Base-by-base conservation (phyloP, 306 rosid genomes). In the Rubus parviflorus region DNA sequence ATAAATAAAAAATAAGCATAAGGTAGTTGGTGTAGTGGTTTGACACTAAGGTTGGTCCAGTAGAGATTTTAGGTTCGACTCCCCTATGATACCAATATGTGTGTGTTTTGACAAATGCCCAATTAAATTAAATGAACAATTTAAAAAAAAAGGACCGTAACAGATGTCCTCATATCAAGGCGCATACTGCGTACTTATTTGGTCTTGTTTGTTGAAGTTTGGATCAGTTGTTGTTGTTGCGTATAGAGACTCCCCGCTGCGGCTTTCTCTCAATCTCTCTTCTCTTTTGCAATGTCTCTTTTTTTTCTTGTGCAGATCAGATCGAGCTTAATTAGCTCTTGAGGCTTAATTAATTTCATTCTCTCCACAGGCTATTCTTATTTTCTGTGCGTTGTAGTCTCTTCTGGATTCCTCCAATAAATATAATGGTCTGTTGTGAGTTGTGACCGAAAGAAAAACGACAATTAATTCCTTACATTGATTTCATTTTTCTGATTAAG, bases 101-200 rank as follows among this genome's bases (percentile, higher is more conserved):
- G n/a, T n/a, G n/a, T n/a, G n/a, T n/a, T n/a, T n/a, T n/a, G n/a
- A n/a, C n/a, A n/a, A n/a, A n/a, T n/a, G n/a, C n/a, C n/a, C n/a
- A n/a, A n/a, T n/a, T n/a, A n/a, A n/a, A n/a, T n/a, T n/a, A 22
- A 57, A 57, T 20, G 14, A 57, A 57, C 5, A 8, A n/a, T 20
- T 56, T n/a, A n/a, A n/a, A n/a, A n/a, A n/a, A n/a, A n/a, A n/a
- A n/a, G 62, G 62, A 56, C 63, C 63, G 3, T 57, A 57, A 57
- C 63, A 22, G 37, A 57, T 57, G 35, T 22, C 63, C 63, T 57
- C 37, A 57, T 3, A 57, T 57, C 63, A 10, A 15, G 63, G 63
- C 63, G 37, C 16, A 57, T 57, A 22, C 15, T 30, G 35, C 35
- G 35, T 30, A 1, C 35, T 30, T 30, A 57, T 20, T 57, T 22